phyloP scores from a whole-genome alignment of 805 yeast species.

The Hanseniaspora occidentalis region DNA sequence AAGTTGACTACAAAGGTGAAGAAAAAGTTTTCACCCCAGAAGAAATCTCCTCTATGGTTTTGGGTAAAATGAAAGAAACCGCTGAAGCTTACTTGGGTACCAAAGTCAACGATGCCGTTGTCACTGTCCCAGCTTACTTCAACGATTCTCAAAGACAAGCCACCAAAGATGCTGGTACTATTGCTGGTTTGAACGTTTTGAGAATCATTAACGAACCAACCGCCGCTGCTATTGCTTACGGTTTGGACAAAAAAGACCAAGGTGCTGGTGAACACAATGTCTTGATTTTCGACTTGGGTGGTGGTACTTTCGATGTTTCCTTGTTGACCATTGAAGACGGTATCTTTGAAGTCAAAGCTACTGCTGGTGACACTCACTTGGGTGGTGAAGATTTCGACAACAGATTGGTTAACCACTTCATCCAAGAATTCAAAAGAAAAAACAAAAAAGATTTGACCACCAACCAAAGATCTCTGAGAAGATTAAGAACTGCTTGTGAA shows the following conservation, averaged over 20 bases:
- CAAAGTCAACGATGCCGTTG: conserved; percentile 80
- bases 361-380: conserved; percentile 71
- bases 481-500: conserved; percentile 98
- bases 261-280: conserved; percentile 75
- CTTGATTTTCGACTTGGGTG: conserved; percentile 91
- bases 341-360: conserved; percentile 93
- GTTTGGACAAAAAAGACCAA: conserved; percentile 43
- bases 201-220: conserved; percentile 94
- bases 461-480: conserved; percentile 96
- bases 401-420: conserved; percentile 89
- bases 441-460: conserved; percentile 85
- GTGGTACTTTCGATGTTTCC: conserved; percentile 98
- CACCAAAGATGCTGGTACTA: conserved; percentile 91
- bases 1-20: conserved; percentile 85
- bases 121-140: conserved; percentile 93
- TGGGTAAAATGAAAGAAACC: conserved; percentile 84
- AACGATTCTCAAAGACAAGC: conserved; percentile 97
- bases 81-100: conserved; percentile 86
- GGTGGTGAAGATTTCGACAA: conserved; percentile 99
- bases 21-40: conserved; percentile 81
- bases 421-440: conserved; percentile 94
- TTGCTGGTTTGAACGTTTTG: conserved; percentile 87
- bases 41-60: conserved; percentile 88
- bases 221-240: conserved; percentile 97
- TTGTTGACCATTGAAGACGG: conserved; percentile 89